A percentile compares a stretch with the other conserved stretches of the same genome.
These are phyloP conservation scores for Leccinellum luteum DNA, from an alignment of 768 basidiomycete species.

Conservation along the genomic window DNA sequence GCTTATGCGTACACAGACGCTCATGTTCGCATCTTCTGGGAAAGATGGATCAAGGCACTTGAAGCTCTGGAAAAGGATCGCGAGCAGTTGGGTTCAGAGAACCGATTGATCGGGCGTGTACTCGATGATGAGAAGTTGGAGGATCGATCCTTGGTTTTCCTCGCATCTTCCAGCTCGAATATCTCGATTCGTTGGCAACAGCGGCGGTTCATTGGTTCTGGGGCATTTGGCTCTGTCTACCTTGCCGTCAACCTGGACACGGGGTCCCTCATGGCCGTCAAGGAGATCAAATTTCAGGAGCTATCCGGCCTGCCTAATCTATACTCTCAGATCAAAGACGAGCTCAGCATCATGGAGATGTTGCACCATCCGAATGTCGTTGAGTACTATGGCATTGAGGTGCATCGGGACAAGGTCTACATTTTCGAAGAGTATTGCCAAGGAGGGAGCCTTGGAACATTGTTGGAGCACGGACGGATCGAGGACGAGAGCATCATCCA, in stretches of 20 bases:
- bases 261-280: conserved; percentile 96
- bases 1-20: conserved; percentile 53
- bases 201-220: conserved; percentile 96
- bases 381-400: conserved; percentile 98
- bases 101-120: conserved; percentile 83
- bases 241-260: conserved; percentile 95
- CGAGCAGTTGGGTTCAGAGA: conserved; percentile 58
- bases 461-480: conserved; percentile 90
- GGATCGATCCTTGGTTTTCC: conserved; percentile 89
- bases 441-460: conserved; percentile 85
- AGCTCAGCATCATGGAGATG: conserved; percentile 97
- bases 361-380: conserved; percentile 96
- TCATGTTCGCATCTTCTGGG: conserved; percentile 74
- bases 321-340: conserved; percentile 91
- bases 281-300: conserved; percentile 98
- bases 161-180: conserved; percentile 94
- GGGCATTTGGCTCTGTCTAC: conserved; percentile 99
- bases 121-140: conserved; percentile 92
- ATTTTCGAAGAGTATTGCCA: conserved; percentile 99
- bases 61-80: conserved; percentile 65
- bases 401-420: conserved; percentile 97
- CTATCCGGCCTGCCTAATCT: conserved; percentile 83
- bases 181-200: conserved; percentile 98
- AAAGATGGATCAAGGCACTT: conserved; percentile 59
- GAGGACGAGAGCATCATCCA: conserved; percentile 97